Base-by-base conservation (phyloP, 805 yeast genomes). In the Yarrowia yakushimensis region DNA sequence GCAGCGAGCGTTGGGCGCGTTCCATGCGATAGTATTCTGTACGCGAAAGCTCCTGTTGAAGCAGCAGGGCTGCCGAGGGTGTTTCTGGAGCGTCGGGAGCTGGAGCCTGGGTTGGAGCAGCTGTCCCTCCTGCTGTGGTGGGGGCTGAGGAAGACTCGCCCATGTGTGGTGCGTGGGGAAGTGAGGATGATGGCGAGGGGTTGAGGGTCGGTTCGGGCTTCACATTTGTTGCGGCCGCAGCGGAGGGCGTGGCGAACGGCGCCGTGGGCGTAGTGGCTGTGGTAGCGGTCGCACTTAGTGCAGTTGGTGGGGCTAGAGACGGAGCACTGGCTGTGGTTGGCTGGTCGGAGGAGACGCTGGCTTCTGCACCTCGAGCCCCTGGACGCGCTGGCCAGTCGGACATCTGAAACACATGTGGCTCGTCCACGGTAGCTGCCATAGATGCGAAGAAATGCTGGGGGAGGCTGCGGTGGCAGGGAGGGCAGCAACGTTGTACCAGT, bases 11-110 rank as follows among this genome's bases (percentile, higher is more conserved):
- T 42, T 81, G 80, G 25, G 86, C 77, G 41, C 80, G 75, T 70
- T 91, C 96, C 20, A 86, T 75, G 61, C 80, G 81, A 71, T 87
- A 86, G 67, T 78, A 85, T 67, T 87, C 94, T 71, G 91, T 97
- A 66, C 86, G 87, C 1, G 97, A 87, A 45, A 81, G 79, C 71
- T 92, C 97, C 69, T 87, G 93, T 70, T 90, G 91, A 2, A 83
- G 72, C 60, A 84, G 79, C 30, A 87, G 78, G 33, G 42, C 31
- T 3, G 13, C 27, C 10, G 45, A 23, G 17, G 33, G 41, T 3
- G 30, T 8, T 4, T 37, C 13, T 1, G 45, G 17, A 25, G 27
- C 27, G 4, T 25, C 27, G 27, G 27, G 27, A 25, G 27, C 27
- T 25, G 27, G 27, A 25, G 27, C 27, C 27, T n/a, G n/a, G n/a